Conservation (phyloP, 2,329 filamentous ascomycete species). For the Pyrenochaeta sp. region DNA sequence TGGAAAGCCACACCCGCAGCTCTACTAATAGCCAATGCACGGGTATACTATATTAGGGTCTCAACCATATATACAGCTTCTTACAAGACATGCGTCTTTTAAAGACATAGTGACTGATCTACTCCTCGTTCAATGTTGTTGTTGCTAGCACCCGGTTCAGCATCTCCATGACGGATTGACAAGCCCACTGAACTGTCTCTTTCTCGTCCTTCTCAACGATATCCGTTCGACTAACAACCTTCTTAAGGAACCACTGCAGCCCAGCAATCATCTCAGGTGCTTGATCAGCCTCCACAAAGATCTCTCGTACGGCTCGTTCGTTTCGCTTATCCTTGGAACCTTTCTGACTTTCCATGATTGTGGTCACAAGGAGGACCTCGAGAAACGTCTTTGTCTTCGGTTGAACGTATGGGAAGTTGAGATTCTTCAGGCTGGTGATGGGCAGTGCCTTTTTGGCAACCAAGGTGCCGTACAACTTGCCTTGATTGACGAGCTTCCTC, state of each 20-base stretch:
- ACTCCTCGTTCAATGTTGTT: conserved; percentile 49
- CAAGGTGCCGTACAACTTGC: conserved; percentile 70
- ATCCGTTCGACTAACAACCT: conserved; percentile 73
- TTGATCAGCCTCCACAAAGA: conserved; percentile 71
- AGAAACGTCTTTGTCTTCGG: conserved; percentile 78
- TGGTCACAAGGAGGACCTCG: conserved; percentile 78
- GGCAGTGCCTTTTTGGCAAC: conserved; percentile 66
- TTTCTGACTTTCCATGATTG: conserved; percentile 72
- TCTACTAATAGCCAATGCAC: too few species aligned
- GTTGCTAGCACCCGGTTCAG: conserved; percentile 45
- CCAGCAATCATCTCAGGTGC: conserved; percentile 74
- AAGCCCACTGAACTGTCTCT: conserved; percentile 58
- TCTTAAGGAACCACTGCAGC: conserved; percentile 80
- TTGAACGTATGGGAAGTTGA: conserved; percentile 82
- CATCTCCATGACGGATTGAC: conserved; percentile 47
- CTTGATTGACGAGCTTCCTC: conserved; percentile 70
- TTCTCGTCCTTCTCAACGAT: conserved; percentile 58
- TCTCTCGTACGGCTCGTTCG: conserved; percentile 66
- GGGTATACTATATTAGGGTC: too few species aligned
- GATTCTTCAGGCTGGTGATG: conserved; percentile 68
- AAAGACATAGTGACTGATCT: not conserved
- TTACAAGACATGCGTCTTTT: too few species aligned
- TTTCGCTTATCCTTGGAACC: conserved; percentile 56
- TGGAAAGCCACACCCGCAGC: too few species aligned
- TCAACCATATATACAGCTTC: too few species aligned